Base-by-base conservation (phyloP, 805 yeast genomes). In the Ogataea chonburiensis region DNA sequence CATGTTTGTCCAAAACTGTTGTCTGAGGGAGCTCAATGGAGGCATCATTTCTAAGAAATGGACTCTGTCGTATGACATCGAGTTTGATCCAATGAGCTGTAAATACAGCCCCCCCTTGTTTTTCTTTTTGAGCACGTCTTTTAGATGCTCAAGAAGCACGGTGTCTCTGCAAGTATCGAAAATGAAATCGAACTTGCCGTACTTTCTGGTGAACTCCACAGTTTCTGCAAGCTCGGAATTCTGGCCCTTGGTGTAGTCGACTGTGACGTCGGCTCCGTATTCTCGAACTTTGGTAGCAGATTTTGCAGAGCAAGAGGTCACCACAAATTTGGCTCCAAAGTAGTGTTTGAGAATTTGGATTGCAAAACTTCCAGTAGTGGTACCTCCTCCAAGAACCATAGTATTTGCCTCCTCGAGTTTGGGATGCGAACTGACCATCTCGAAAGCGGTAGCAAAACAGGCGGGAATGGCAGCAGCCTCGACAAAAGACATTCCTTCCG, bases 371-470 rank as follows among this genome's bases (percentile, higher is more conserved):
- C 89, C 88, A 11, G 82, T 88, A 10, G 80, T 61, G 1, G 94
- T 78, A 7, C 84, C 79, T 17, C 83, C 91, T 24, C 95, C 95
- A 30, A 83, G 63, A 14, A 86, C 69, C 31, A 84, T 64, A 4
- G 82, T 73, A 40, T 68, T 71, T 7, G 65, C 64, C 8, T 65
- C 64, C 24, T 62, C 64, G 14, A 73, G 60, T 21, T 59, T 55
- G 31, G 64, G 54, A 26, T 37, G 39, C 7, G 5, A 17, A 3
- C 34, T 14, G 31, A 50, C 17, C 38, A 47, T 33, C 23, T 33
- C 46, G 45, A 52, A 68, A 0, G 91, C 89, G 3, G 94, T 81
- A 13, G 77, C 75, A 46, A 71, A 75, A 0, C 76, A 80, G 45
- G 81, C 59, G 0, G 86, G 83, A 60, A 74, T 71, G 1, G 86